These are phyloP conservation scores for Ensete ventricosum DNA, from an alignment of 176 grass and related monocot species.

Conservation along the genomic window DNA sequence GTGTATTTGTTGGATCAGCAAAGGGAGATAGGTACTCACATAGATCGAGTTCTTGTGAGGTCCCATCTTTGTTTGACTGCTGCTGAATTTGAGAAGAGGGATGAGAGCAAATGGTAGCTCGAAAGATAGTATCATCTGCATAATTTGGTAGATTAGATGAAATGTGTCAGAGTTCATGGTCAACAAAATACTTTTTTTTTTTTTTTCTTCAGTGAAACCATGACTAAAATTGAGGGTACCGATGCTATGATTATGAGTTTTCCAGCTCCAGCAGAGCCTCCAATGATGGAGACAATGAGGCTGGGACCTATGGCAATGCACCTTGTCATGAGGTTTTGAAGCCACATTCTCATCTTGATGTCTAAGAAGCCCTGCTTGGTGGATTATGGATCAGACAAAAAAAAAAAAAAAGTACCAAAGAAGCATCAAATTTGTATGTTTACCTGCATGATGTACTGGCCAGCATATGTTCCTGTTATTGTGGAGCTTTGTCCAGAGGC, in stretches of 20 bases:
- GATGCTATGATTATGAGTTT: constrained; percentile 87
- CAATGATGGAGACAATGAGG: constrained; percentile 61
- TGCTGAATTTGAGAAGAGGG: constrained; percentile 93
- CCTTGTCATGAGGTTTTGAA: constrained; percentile 83
- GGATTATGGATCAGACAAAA: neutral
- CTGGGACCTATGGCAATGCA: constrained; percentile 68
- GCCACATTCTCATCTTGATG: constrained; percentile 79
- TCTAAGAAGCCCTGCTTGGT: constrained; percentile 63
- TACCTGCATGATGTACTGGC: constrained; percentile 98
- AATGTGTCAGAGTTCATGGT: neutral
- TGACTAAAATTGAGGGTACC: constrained; percentile 14
- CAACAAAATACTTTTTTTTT: neutral
- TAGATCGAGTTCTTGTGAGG: constrained; percentile 78
- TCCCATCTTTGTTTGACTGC: constrained; percentile 68
- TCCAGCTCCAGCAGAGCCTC: constrained; percentile 60
- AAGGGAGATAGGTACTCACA: constrained; percentile 31
- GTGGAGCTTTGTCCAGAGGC: constrained; percentile 95
- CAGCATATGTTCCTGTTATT: constrained; percentile 85
- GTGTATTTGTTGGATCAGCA: neutral
- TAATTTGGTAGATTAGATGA: neutral
- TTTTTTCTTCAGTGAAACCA: neutral
- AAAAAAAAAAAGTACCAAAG: neutral
- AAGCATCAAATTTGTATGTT: neutral
- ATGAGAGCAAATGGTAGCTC: constrained; percentile 87
- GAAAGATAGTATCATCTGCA: constrained; percentile 85